A percentile compares a stretch with the other conserved stretches of the same genome.
These are phyloP conservation scores for Sphagnum contortum DNA, from an alignment of 225 moss, liverwort and hornwort genomes.

Conservation along the genomic window DNA sequence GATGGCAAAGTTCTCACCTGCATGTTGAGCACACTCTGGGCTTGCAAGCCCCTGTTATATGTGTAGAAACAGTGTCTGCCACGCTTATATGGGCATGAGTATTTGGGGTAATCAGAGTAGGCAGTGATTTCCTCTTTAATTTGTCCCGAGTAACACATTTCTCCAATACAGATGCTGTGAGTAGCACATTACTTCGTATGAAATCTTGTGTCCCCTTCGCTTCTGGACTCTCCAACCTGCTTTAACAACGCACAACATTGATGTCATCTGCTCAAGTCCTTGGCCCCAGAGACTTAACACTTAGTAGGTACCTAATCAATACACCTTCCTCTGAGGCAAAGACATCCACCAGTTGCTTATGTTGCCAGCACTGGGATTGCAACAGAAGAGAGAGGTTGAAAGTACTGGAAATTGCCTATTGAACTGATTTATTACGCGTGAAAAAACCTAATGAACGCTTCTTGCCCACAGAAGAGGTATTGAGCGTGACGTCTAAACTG, in stretches of 20 bases:
- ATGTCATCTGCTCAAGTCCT: not conserved
- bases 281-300: not conserved
- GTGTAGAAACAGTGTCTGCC: constrained; percentile 58
- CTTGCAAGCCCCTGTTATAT: constrained; percentile 65
- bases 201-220: constrained; percentile 42
- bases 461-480: too few relatives aligned
- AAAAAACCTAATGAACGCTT: not conserved
- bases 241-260: not conserved
- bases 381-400: not conserved
- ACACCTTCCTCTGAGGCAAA: too few relatives aligned
- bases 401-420: too few relatives aligned
- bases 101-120: constrained; percentile 65
- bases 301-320: too few relatives aligned
- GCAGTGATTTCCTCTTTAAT: constrained; percentile 51
- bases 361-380: too few relatives aligned
- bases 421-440: too few relatives aligned
- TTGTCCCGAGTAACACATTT: constrained; percentile 33
- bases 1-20: too few relatives aligned
- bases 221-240: constrained; percentile 81
- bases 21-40: constrained; percentile 62
- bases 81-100: constrained; percentile 58
- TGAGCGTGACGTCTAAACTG: not conserved
- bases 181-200: constrained; percentile 35
- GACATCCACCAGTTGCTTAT: too few relatives aligned
- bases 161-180: constrained; percentile 39